A percentile compares a stretch with the other conserved stretches of the same genome.
phyloP scores from a whole-genome alignment of 2,329 filamentous ascomycete genomes.

The Trichocomaceae sp. region DNA sequence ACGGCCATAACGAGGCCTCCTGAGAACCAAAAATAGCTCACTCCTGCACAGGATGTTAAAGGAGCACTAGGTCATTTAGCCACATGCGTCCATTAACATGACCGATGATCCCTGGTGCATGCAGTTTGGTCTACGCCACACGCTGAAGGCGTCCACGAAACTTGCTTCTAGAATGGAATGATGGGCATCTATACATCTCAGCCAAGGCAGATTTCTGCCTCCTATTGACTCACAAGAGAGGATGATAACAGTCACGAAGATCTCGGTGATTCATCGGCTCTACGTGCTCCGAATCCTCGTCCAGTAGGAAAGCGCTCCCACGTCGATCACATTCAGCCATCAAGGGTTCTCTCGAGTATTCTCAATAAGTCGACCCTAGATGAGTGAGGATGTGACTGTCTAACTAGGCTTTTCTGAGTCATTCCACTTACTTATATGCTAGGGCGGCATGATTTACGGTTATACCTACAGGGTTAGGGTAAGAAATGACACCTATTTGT shows the following conservation, averaged over 20 bases:
- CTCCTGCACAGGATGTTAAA: conserved; percentile 89
- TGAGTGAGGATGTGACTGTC: conserved; percentile 56
- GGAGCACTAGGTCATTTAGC: conserved; percentile 63
- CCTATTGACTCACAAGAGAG: conserved; percentile 56
- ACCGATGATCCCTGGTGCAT: conserved; percentile 56
- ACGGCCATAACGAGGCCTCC: conserved; percentile 27
- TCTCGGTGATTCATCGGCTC: conserved; percentile 66
- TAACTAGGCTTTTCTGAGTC: background rate
- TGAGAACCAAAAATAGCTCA: conserved; percentile 80
- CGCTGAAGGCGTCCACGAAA: background rate
- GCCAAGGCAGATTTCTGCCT: conserved; percentile 20
- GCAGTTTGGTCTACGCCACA: background rate
- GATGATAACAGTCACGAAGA: conserved; percentile 65
- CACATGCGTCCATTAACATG: conserved; percentile 54
- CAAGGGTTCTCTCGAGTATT: conserved; percentile 72
- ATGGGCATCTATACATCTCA: background rate
- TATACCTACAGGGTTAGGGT: background rate
- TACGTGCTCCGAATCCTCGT: conserved; percentile 77
- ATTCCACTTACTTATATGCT: background rate
- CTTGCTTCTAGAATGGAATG: background rate
- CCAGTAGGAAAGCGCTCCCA: conserved; percentile 77
- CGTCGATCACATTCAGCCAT: conserved; percentile 70
- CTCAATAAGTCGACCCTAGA: conserved; percentile 75
- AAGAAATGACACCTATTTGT: background rate
- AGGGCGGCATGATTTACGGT: background rate